Percentiles rank a stretch among this genome's conserved stretches.
These are phyloP conservation scores for Lomentospora prolificans DNA, from an alignment of 2,329 filamentous ascomycete species.

Conservation along the genomic window DNA sequence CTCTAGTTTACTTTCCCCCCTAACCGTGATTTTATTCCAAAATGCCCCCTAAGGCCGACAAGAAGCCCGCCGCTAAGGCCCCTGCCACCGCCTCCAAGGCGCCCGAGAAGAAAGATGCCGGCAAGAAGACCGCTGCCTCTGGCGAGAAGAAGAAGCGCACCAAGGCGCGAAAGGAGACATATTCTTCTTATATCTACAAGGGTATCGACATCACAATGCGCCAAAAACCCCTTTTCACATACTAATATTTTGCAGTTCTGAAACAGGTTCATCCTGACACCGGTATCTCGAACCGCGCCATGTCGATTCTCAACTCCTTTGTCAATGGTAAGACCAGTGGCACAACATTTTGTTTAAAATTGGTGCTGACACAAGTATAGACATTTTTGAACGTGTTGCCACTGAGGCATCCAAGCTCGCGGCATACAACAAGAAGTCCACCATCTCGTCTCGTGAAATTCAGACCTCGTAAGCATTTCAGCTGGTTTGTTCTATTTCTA, in stretches of 20 bases:
- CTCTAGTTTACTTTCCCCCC: conserved; percentile 15
- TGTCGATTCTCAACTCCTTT: conserved; percentile 99
- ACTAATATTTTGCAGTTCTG: conserved; percentile 71
- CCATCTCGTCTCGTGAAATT: conserved; percentile 98
- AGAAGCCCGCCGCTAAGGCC: conserved; percentile 99
- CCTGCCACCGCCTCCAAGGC: conserved; percentile 62
- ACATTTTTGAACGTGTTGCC: conserved; percentile 98
- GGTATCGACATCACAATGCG: no score
- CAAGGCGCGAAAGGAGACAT: conserved; percentile 99
- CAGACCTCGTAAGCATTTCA: conserved; percentile 68
- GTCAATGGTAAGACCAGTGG: conserved; percentile 81
- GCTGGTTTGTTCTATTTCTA: conserved; percentile 38
- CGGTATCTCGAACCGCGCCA: conserved; percentile 99
- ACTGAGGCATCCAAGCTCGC: conserved; percentile 98
- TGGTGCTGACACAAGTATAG: no score
- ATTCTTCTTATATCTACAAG: conserved; percentile 99
- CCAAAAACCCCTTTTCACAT: no score
- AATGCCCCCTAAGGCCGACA: conserved; percentile 97
- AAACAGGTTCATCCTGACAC: conserved; percentile 99
- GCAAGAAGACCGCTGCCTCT: conserved; percentile 96
- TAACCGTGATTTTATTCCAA: no score
- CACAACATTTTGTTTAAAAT: no score
- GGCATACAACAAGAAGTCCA: conserved; percentile 99
- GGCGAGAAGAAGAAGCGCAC: conserved; percentile 99
- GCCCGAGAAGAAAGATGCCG: conserved; percentile 96